Conservation (phyloP, 495 filamentous ascomycete genomes). For the Trichoderma reesei region DNA sequence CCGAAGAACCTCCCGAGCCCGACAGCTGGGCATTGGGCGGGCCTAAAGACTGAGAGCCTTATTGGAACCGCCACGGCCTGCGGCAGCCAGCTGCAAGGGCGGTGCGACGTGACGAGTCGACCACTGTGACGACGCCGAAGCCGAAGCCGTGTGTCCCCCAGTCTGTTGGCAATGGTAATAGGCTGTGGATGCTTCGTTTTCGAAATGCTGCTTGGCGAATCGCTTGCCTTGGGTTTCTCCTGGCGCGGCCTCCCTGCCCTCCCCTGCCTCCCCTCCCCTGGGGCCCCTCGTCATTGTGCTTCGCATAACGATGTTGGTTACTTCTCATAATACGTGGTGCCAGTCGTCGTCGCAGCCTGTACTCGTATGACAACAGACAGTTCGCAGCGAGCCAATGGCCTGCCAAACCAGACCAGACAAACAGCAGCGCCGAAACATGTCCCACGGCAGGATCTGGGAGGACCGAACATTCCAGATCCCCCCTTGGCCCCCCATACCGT, state of each 20-base stretch:
- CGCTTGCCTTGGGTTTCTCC: neutral
- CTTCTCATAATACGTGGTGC: neutral
- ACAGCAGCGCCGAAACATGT: neutral
- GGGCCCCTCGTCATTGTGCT: no score
- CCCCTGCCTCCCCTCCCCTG: no score
- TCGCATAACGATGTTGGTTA: no score
- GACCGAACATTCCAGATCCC: neutral
- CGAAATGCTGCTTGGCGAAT: neutral
- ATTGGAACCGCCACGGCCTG: neutral
- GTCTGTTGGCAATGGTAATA: neutral
- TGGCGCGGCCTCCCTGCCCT: neutral
- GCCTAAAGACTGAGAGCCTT: neutral
- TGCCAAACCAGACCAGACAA: neutral
- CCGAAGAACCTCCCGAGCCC: neutral
- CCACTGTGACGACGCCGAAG: neutral
- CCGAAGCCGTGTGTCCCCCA: neutral
- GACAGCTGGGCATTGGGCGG: neutral
- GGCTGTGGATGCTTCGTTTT: neutral
- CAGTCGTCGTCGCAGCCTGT: neutral
- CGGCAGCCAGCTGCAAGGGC: neutral
- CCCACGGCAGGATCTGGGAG: neutral
- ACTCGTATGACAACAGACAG: neutral
- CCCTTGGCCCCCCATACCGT: neutral
- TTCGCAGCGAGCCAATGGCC: slow-evolving; percentile 3
- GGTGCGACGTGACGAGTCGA: neutral